phyloP scores from a whole-genome alignment of 768 basidiomycete genomes.

The Leccinum subgranulosum region DNA sequence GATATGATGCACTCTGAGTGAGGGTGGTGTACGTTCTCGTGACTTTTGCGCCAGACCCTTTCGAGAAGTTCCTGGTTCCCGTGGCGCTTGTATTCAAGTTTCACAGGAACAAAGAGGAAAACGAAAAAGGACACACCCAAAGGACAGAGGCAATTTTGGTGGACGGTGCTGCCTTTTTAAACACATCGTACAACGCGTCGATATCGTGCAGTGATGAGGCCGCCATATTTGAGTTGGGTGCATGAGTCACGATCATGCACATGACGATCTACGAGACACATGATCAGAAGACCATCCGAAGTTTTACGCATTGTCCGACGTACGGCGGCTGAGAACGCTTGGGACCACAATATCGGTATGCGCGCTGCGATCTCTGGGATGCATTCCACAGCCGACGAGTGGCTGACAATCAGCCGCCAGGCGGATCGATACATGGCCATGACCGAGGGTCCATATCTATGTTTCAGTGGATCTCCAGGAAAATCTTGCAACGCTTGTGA shows the following conservation, averaged over 20 bases:
- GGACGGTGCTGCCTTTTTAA: constrained; percentile 44
- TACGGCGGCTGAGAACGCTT: constrained; percentile 62
- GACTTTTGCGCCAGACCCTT: constrained; percentile 42
- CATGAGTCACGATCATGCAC: constrained; percentile 51
- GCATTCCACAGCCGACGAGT: constrained; percentile 41
- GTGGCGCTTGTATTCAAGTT: not conserved
- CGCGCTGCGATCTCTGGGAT: constrained; percentile 44
- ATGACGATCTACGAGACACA: constrained; percentile 47
- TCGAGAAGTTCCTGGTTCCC: constrained; percentile 37
- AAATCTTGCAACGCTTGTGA: constrained; percentile 62
- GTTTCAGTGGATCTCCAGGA: constrained; percentile 53
- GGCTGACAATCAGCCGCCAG: constrained; percentile 56
- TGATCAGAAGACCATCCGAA: not conserved
- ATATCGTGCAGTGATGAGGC: constrained; percentile 47
- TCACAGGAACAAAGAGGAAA: not conserved
- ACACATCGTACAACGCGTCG: constrained; percentile 41
- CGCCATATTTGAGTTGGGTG: constrained; percentile 48
- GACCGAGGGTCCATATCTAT: constrained; percentile 66
- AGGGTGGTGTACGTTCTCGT: constrained; percentile 36
- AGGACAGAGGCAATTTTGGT: constrained; percentile 46
- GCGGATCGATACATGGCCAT: constrained; percentile 71
- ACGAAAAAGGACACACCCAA: constrained; percentile 32
- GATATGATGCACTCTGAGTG: constrained; percentile 30
- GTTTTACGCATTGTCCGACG: constrained; percentile 20
- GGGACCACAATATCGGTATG: constrained; percentile 59